phyloP scores from a whole-genome alignment of 2,329 filamentous ascomycete genomes.

The Hysterium pulicare region DNA sequence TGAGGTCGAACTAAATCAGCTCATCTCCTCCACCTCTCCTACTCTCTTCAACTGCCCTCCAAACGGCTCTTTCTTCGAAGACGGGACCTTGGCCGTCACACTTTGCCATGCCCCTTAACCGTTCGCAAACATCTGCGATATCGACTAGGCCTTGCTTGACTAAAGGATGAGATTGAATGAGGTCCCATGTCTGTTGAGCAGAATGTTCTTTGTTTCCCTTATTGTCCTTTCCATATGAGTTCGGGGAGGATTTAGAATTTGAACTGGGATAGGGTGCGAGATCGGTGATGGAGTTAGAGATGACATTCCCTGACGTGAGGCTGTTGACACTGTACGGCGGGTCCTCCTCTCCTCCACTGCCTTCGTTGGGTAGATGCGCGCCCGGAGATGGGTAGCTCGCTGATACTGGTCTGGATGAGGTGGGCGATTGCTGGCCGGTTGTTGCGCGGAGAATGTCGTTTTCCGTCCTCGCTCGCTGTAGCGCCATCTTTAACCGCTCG shows the following conservation, averaged over 20 bases:
- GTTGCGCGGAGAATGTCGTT: constrained; percentile 91
- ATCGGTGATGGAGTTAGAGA: too few relatives aligned
- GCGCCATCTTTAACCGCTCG: constrained; percentile 76
- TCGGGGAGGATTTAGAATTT: constrained; percentile 10
- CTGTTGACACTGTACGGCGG: constrained; percentile 28
- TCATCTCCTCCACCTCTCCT: constrained; percentile 75
- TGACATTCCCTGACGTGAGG: constrained; percentile 25
- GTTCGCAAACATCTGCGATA: constrained; percentile 74
- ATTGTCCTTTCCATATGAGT: constrained; percentile 2
- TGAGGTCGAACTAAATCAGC: constrained; percentile 55
- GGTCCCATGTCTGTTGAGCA: constrained; percentile 69
- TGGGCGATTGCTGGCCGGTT: constrained; percentile 44
- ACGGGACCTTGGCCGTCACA: constrained; percentile 86
- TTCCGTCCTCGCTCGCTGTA: constrained; percentile 81
- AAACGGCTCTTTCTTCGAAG: constrained; percentile 73
- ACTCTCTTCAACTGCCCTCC: constrained; percentile 73
- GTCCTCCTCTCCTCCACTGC: constrained; percentile 16
- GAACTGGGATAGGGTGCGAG: too few relatives aligned
- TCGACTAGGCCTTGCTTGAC: constrained; percentile 77
- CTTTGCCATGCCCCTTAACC: constrained; percentile 68
- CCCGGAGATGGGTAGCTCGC: constrained; percentile 39
- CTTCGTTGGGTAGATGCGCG: constrained; percentile 19
- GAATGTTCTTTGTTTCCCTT: constrained; percentile 23
- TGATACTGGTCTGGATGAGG: constrained; percentile 39
- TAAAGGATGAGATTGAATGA: constrained; percentile 76